phyloP scores from a whole-genome alignment of 2,329 filamentous ascomycete genomes.

The Talaromyces sp. region DNA sequence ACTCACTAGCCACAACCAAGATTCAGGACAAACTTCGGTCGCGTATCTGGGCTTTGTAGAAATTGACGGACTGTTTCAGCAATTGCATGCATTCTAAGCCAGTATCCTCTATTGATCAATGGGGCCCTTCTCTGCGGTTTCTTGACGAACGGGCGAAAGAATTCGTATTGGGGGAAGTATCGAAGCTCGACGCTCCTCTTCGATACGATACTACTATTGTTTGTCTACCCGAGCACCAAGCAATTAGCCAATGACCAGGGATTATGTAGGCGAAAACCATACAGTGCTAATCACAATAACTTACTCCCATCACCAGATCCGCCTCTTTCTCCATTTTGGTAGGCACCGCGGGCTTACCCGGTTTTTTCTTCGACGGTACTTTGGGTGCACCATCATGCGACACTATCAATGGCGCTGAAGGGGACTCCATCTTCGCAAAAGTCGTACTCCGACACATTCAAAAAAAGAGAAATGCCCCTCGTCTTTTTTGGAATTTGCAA shows the following conservation, averaged over 20 bases:
- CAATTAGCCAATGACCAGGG: neutral
- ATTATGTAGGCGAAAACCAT: conserved; percentile 1
- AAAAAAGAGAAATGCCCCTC: conserved; percentile 1
- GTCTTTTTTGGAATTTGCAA: neutral
- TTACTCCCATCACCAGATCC: conserved; percentile 55
- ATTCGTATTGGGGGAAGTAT: conserved; percentile 79
- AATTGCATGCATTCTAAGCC: conserved; percentile 79
- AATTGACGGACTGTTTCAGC: conserved; percentile 74
- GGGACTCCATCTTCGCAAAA: neutral
- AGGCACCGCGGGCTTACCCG: conserved; percentile 23
- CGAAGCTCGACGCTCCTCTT: conserved; percentile 90
- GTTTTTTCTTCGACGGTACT: conserved; percentile 3
- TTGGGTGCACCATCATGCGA: neutral
- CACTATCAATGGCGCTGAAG: neutral
- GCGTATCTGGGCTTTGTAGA: conserved; percentile 57
- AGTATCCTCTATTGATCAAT: conserved; percentile 86
- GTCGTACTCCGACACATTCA: neutral
- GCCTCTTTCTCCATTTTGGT: conserved; percentile 46
- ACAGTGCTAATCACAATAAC: conserved; percentile 26
- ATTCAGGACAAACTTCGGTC: conserved; percentile 73
- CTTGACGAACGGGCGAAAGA: conserved; percentile 82
- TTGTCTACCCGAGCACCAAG: conserved; percentile 58
- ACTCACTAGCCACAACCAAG: conserved; percentile 87
- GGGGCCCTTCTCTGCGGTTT: conserved; percentile 82
- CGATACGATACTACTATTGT: conserved; percentile 87